Evolutionary conservation across 345 rosid species (phyloP).

Genomic region (Trapa incisa): DNA sequence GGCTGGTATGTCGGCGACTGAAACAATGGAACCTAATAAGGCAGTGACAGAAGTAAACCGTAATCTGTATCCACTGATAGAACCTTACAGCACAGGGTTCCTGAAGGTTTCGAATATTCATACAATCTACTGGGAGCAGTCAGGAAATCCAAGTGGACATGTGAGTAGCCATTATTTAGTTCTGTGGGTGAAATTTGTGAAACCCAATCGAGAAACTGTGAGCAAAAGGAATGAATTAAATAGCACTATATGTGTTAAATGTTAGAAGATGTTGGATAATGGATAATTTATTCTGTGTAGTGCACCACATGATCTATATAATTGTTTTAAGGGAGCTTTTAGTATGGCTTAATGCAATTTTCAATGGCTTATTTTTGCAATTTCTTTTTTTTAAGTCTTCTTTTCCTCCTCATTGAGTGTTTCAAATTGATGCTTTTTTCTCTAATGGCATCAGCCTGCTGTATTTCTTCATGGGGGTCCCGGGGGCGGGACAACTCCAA

Average conservation of each 20-base stretch:
- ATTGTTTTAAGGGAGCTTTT: neutral
- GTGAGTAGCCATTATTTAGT: slow-evolving; percentile 27
- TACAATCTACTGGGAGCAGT: slow-evolving; percentile 72
- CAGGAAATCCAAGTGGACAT: slow-evolving; percentile 80
- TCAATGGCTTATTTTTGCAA: neutral
- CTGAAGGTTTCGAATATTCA: slow-evolving; percentile 78
- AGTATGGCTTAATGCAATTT: neutral
- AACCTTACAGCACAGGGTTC: slow-evolving; percentile 57
- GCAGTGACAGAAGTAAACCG: slow-evolving; percentile 26
- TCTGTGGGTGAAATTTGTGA: neutral
- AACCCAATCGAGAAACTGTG: neutral
- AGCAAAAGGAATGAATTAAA: too few relatives aligned
- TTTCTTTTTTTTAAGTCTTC: too few relatives aligned
- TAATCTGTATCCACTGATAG: slow-evolving; percentile 47
- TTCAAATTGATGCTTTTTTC: neutral
- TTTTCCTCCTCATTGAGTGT: neutral
- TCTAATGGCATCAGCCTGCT: slow-evolving; percentile 49
- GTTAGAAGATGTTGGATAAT: too few relatives aligned
- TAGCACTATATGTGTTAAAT: too few relatives aligned
- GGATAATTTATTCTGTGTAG: too few relatives aligned
- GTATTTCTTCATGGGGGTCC: slow-evolving; percentile 97
- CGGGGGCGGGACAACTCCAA: slow-evolving; percentile 81
- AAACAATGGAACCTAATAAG: slow-evolving; percentile 29
- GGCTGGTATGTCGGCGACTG: slow-evolving; percentile 22
- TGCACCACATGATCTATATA: neutral